These are phyloP conservation scores for Aspergillus brasiliensis DNA, from an alignment of 2,329 filamentous ascomycete species.

Conservation along the genomic window DNA sequence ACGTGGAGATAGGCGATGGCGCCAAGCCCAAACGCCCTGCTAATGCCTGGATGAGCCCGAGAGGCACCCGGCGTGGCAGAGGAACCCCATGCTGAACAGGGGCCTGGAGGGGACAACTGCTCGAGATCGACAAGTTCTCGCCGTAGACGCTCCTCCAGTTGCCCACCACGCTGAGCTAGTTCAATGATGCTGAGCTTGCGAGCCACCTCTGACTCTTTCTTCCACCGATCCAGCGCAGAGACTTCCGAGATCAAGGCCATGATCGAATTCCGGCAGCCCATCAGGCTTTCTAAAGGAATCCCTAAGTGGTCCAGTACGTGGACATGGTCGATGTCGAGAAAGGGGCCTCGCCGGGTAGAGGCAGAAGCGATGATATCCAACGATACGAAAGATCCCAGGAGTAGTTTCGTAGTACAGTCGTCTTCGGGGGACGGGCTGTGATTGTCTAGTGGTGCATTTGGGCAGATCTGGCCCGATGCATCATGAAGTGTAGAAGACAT, in stretches of 20 bases:
- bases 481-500: background rate
- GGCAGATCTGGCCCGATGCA: background rate
- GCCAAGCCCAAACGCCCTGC: background rate
- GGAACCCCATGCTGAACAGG: background rate
- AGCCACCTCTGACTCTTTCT: background rate
- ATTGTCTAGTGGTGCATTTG: background rate
- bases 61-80: background rate
- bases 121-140: background rate
- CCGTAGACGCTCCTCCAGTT: background rate
- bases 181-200: conserved; percentile 6
- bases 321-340: background rate
- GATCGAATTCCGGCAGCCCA: background rate
- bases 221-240: background rate
- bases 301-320: background rate
- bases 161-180: background rate
- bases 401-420: background rate
- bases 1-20: background rate
- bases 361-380: background rate
- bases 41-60: background rate
- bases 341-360: background rate
- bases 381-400: background rate
- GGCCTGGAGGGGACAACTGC: background rate
- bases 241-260: background rate
- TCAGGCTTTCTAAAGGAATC: background rate
- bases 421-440: background rate